Base-by-base conservation (phyloP, 2,329 filamentous ascomycete genomes). In the Neurospora crassa region DNA sequence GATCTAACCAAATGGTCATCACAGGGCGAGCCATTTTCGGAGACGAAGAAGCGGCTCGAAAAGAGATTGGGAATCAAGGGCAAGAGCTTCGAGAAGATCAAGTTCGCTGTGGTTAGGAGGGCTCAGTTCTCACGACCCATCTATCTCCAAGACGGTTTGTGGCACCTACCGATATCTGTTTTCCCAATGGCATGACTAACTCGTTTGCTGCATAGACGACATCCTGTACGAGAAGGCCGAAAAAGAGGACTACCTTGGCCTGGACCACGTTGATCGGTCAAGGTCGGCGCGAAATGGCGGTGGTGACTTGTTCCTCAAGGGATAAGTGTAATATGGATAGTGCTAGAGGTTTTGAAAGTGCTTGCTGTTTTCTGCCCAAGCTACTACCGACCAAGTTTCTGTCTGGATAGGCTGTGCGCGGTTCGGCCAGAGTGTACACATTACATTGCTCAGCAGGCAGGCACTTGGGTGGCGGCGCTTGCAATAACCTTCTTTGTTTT, bases 21-120 rank as follows among this genome's bases (percentile, higher is more conserved):
- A 10, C 69, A 95, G 89, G 92, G 90, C 70, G 96, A 99, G 80
- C 85, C 86, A 47, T 98, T 99, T 82, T 90, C 89, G 72, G 93
- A 98, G 42, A 97, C 94, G 63, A 97, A 95, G 83, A 93, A 97
- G 82, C 90, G 96, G n/a, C 84, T 99, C 4, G 94, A 96, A 76
- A 95, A 94, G 81, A 88, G 95, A 72, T 97, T 93, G 0, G 94
- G 94, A 37, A 90, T 99, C 82, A 97, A 97, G 82, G 96, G 96
- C 80, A 99, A 99, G 85, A 93, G 93, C 75, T 94, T 99, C 76
- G 95, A 99, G 81, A 98, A 98, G 85, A 96, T 99, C 81, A 97
- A 96, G 81, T 97, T 99, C 84, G 92, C 94, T 7, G 82, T 97
- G 41, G 87, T 97, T 69, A 85, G 90, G 79, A 86, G 92, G 79